Conservation (phyloP, 768 basidiomycete genomes). For the Sarcomyxa edulis region DNA sequence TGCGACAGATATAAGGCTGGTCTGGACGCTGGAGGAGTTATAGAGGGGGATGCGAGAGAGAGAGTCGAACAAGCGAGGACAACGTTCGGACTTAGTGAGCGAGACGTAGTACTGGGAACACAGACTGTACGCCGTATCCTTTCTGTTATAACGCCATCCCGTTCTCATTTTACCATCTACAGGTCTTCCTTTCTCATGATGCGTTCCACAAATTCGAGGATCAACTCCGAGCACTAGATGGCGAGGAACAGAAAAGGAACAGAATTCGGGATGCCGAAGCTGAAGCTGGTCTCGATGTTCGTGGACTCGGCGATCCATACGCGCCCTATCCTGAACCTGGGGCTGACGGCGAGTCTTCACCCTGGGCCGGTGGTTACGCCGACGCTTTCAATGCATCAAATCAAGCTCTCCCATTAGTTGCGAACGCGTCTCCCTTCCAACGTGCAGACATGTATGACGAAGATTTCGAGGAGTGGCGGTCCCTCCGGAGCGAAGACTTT, state of each 20-base stretch:
- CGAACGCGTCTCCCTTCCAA: conserved; percentile 78
- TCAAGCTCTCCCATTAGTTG: conserved; percentile 78
- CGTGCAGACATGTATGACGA: conserved; percentile 73
- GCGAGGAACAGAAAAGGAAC: conserved; percentile 82
- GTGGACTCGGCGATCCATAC: conserved; percentile 61
- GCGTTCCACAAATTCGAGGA: conserved; percentile 92
- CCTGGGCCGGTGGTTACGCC: conserved; percentile 34
- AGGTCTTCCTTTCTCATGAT: conserved; percentile 86
- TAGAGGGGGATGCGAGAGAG: conserved; percentile 57
- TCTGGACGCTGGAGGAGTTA: conserved; percentile 48
- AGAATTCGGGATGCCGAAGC: conserved; percentile 71
- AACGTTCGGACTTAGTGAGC: conserved; percentile 54
- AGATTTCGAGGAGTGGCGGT: conserved; percentile 72
- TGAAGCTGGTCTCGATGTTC: conserved; percentile 60
- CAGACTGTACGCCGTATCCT: conserved; percentile 64
- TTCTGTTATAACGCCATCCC: too few relatives aligned
- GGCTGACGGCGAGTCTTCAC: conserved; percentile 26
- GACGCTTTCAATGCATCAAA: conserved; percentile 59
- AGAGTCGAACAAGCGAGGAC: conserved; percentile 54
- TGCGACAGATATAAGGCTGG: conserved; percentile 76
- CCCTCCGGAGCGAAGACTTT: conserved; percentile 70
- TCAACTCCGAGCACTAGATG: conserved; percentile 73
- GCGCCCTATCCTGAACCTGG: conserved; percentile 66
- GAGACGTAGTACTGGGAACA: conserved; percentile 76
- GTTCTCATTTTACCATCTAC: too few relatives aligned